phyloP scores from a whole-genome alignment of 768 basidiomycete genomes.

The Russula dissimulans region DNA sequence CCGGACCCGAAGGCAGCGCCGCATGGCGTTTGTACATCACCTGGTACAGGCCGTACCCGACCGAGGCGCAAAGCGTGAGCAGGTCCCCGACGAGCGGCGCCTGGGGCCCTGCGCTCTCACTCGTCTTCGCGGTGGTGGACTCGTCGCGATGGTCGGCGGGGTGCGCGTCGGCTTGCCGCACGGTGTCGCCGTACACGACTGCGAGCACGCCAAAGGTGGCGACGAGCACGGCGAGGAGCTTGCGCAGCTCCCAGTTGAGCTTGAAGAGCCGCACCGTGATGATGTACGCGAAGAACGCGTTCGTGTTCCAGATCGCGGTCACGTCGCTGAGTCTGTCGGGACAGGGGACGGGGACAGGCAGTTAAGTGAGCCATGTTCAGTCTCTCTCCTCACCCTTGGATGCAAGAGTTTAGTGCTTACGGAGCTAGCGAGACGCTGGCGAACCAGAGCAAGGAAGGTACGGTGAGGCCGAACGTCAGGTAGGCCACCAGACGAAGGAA shows the following conservation, averaged over 20 bases:
- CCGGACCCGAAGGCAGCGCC: slow-evolving; percentile 58
- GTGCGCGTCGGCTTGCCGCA: slow-evolving; percentile 24
- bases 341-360: background rate
- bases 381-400: background rate
- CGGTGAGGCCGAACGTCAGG: slow-evolving; percentile 49
- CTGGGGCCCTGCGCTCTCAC: slow-evolving; percentile 24
- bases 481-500: slow-evolving; percentile 28
- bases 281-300: slow-evolving; percentile 86
- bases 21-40: slow-evolving; percentile 78
- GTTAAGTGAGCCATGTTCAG: background rate
- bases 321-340: slow-evolving; percentile 64
- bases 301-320: slow-evolving; percentile 76
- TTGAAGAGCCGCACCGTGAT: slow-evolving; percentile 67
- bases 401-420: slow-evolving; percentile 36
- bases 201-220: slow-evolving; percentile 74
- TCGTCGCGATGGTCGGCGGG: slow-evolving; percentile 5
- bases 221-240: slow-evolving; percentile 61
- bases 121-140: background rate
- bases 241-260: slow-evolving; percentile 52
- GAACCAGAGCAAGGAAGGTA: slow-evolving; percentile 70
- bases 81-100: slow-evolving; percentile 65
- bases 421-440: slow-evolving; percentile 57
- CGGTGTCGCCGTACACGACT: slow-evolving; percentile 66
- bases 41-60: slow-evolving; percentile 71
- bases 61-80: slow-evolving; percentile 60